phyloP scores from a whole-genome alignment of 345 rosid genomes.

The Hibiscus trionum region DNA sequence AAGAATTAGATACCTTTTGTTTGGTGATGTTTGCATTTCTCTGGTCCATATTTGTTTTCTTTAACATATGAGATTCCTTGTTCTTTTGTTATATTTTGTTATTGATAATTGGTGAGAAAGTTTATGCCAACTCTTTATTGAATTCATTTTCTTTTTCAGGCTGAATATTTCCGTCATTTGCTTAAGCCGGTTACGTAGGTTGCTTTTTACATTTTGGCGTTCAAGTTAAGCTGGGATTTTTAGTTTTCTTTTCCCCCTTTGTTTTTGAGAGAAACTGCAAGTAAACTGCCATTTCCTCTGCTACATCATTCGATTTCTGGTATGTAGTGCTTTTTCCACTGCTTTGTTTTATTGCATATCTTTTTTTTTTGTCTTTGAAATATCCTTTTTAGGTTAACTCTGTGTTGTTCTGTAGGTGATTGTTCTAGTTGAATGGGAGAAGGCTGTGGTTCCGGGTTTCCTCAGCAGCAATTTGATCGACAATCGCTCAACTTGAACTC shows the following conservation, averaged over 20 bases:
- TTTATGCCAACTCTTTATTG: background rate
- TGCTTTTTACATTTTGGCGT: conserved; percentile 14
- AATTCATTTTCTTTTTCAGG: conserved; percentile 32
- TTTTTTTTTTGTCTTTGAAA: background rate
- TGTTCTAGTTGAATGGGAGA: conserved; percentile 52
- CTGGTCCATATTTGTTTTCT: background rate
- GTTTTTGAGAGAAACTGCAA: conserved; percentile 21
- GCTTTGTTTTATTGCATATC: background rate
- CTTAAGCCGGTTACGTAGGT: conserved; percentile 86
- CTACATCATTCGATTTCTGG: conserved; percentile 23
- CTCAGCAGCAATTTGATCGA: conserved; percentile 39
- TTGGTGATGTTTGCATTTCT: background rate
- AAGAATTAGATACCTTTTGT: conserved; percentile 7
- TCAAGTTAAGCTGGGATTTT: conserved; percentile 34
- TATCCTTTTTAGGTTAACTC: background rate
- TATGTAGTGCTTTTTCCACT: conserved; percentile 8
- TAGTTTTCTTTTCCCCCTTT: conserved; percentile 29
- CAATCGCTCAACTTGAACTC: conserved; percentile 22
- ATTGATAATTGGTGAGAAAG: background rate
- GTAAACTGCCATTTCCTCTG: conserved; percentile 17
- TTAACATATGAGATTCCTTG: background rate
- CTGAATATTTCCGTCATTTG: conserved; percentile 86
- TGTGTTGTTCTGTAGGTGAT: conserved; percentile 31
- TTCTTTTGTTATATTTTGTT: background rate
- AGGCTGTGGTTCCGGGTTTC: conserved; percentile 41